phyloP scores from a whole-genome alignment of 2,329 filamentous ascomycete species.

The Phoma herbarum region DNA sequence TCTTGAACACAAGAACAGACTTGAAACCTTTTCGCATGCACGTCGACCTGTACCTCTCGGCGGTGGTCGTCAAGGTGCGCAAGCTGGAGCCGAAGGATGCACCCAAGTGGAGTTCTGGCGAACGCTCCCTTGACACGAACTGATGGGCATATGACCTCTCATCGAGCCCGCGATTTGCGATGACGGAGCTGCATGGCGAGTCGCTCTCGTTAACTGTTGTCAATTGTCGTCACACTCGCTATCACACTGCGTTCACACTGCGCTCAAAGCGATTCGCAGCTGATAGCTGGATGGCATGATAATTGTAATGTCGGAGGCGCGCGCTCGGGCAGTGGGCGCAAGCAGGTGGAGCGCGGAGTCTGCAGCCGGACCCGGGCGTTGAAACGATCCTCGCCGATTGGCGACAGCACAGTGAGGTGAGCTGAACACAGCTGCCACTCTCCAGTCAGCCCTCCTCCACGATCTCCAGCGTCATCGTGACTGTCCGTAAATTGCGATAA shows the following conservation, averaged over 20 bases:
- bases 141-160: slow-evolving; percentile 19
- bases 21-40: slow-evolving; percentile 22
- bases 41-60: slow-evolving; percentile 11
- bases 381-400: slow-evolving; percentile 26
- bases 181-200: slow-evolving; percentile 22
- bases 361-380: slow-evolving; percentile 19
- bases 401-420: slow-evolving; percentile 8
- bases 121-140: slow-evolving; percentile 20
- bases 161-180: slow-evolving; percentile 4
- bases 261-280: slow-evolving; percentile 26
- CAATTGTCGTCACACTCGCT: slow-evolving; percentile 27
- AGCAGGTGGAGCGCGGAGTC: slow-evolving; percentile 24
- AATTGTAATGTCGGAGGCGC: slow-evolving; percentile 31
- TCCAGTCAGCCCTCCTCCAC: slow-evolving; percentile 8
- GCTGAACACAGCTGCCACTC: slow-evolving; percentile 9
- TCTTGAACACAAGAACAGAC: slow-evolving; percentile 14
- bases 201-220: slow-evolving; percentile 19
- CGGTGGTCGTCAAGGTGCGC: slow-evolving; percentile 15
- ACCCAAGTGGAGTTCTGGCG: slow-evolving; percentile 15
- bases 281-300: slow-evolving; percentile 24
- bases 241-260: slow-evolving; percentile 31
- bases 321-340: slow-evolving; percentile 32
- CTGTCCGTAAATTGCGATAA: slow-evolving; percentile 11
- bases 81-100: slow-evolving; percentile 15
- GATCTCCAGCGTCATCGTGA: slow-evolving; percentile 2